Evolutionary conservation across 2,329 filamentous ascomycete genomes (phyloP), one percentile per base, ranked within the genome.

Genomic region (Hymenoscyphus scutula): DNA sequence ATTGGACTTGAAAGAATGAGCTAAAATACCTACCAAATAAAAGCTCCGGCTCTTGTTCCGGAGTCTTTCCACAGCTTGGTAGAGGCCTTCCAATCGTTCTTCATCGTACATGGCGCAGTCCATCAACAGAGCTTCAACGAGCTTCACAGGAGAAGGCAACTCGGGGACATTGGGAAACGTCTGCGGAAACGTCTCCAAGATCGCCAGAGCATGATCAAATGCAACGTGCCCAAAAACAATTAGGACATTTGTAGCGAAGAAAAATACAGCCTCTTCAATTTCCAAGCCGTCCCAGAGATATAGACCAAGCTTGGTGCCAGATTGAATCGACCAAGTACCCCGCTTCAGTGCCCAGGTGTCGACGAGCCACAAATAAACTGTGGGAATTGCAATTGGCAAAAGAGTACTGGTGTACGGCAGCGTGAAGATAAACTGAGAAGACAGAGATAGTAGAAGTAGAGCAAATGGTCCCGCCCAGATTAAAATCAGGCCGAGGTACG

Each of bases 221-320:
- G 88, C 86, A 1, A 86, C 77, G 27, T 89, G 77, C 1, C 89
- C 89, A 71, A 88, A 87, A 0, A 91, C 86, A 61, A 92, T 86
- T 23, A 92, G 75, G 0, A 77, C 78, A 71, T 92, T 92, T 1
- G 88, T 91, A 3, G 83, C 75, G 3, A 91, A 77, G 74, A 92
- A 92, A 77, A 92, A 92, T 7, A 89, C 68, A 0, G 88, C 89
- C 72, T 92, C 89, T 75, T 92, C 89, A 23, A 91, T 79, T 58
- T 92, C 89, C 32, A 92, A 74, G 6, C 82, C 82, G 1, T 83
- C 81, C 82, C 86, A 91, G 0, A 91, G 67, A 56, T 85, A 80
- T 45, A 84, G 70, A 0, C 82, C 85, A 11, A 89, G 80, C 70
- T 91, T 91, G 0, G 89, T 92, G 0, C 83, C 85, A 4, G 79